Evolutionary conservation across 805 yeast species (phyloP).

Genomic region (Isabelozyma rhagii): DNA sequence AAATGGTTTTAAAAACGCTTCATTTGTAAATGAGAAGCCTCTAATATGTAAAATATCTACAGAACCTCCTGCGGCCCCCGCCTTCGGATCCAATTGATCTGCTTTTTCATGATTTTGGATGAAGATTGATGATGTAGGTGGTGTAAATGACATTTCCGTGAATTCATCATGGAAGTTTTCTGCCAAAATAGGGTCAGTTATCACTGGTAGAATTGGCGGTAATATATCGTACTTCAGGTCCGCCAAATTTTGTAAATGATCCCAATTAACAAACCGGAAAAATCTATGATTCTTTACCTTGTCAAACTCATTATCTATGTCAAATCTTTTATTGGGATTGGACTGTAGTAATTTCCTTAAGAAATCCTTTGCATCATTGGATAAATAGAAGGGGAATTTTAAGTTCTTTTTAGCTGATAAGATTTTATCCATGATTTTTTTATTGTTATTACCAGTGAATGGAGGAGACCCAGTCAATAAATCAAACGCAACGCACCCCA

Average conservation of each 20-base stretch:
- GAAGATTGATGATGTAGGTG: slow-evolving; percentile 15
- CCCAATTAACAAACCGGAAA: slow-evolving; percentile 38
- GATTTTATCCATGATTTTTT: slow-evolving; percentile 38
- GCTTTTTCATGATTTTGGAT: slow-evolving; percentile 6
- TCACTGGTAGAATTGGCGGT: slow-evolving; percentile 43
- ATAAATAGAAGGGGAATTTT: slow-evolving; percentile 38
- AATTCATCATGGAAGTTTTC: slow-evolving; percentile 44
- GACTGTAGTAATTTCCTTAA: slow-evolving; percentile 34
- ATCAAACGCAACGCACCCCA: slow-evolving; percentile 44
- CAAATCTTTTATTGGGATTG: slow-evolving; percentile 34
- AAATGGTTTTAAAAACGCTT: slow-evolving; percentile 22
- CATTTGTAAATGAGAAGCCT: slow-evolving; percentile 41
- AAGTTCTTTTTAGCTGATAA: slow-evolving; percentile 29
- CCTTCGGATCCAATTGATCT: slow-evolving; percentile 3
- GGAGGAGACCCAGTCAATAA: slow-evolving; percentile 45
- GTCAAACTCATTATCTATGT: slow-evolving; percentile 29
- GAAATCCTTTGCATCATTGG: slow-evolving; percentile 41
- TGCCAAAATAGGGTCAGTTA: slow-evolving; percentile 43
- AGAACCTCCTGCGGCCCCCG: slow-evolving; percentile 1
- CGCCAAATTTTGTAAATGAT: slow-evolving; percentile 23
- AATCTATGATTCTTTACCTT: slow-evolving; percentile 34
- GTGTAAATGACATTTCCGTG: slow-evolving; percentile 38
- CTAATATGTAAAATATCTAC: slow-evolving; percentile 36
- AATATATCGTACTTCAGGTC: slow-evolving; percentile 9
- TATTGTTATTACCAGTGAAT: slow-evolving; percentile 40